Evolutionary conservation across 129 eudicot genomes (phyloP).

Genomic region (Flaveria sonorensis): DNA sequence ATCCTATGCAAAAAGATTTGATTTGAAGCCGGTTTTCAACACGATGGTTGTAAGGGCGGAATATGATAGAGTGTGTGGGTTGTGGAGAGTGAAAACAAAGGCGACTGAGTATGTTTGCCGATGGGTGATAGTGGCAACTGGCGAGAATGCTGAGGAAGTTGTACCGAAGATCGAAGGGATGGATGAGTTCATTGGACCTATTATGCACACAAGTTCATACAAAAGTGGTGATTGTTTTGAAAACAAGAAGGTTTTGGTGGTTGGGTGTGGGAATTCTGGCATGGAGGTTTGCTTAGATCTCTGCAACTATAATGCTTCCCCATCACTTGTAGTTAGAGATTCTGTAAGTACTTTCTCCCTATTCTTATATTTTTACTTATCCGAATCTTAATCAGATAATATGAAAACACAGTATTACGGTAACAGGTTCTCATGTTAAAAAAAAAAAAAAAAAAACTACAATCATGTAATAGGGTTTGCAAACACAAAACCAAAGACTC

Average conservation of each 20-base stretch:
- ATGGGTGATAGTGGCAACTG: constrained; percentile 69
- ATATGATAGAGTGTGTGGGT: constrained; percentile 41
- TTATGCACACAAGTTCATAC: constrained; percentile 57
- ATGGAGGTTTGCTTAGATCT: constrained; percentile 81
- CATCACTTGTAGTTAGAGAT: constrained; percentile 69
- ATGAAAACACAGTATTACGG: background rate
- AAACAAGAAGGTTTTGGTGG: constrained; percentile 63
- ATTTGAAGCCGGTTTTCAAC: constrained; percentile 45
- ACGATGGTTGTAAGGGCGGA: constrained; percentile 53
- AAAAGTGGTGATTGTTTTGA: constrained; percentile 59
- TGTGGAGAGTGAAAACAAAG: constrained; percentile 59
- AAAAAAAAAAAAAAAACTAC: background rate
- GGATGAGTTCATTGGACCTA: constrained; percentile 50
- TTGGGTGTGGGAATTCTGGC: constrained; percentile 82
- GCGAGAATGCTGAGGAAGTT: constrained; percentile 75
- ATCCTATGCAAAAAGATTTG: constrained; percentile 42
- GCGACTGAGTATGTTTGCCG: constrained; percentile 47
- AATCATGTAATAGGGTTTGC: background rate
- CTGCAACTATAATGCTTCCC: constrained; percentile 60
- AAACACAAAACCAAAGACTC: background rate
- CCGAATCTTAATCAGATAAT: background rate
- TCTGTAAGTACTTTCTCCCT: constrained; percentile 42
- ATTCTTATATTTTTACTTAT: background rate
- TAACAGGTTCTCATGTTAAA: no score
- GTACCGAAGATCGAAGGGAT: constrained; percentile 57